These are phyloP conservation scores for Piromyces sp. DNA, from an alignment of 192 early-diverging fungal genomes.

Conservation along the genomic window DNA sequence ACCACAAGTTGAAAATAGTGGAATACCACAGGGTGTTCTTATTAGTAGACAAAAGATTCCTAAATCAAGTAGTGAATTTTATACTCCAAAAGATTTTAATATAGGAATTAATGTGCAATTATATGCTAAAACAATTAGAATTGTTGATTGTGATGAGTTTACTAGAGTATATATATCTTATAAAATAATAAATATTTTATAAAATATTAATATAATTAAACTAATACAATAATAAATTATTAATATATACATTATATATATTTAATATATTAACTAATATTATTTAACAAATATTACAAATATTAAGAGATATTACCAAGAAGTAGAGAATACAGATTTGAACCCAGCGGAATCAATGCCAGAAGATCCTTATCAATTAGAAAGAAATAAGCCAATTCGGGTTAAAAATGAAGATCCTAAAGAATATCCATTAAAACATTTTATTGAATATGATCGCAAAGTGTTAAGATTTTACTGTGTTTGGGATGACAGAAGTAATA, in stretches of 20 bases:
- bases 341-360: slow-evolving; percentile 31
- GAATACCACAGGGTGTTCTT: slow-evolving; percentile 41
- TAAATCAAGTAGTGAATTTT: slow-evolving; percentile 27
- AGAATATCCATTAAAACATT: slow-evolving; percentile 32
- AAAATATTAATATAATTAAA: background rate
- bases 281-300: too few species aligned
- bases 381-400: slow-evolving; percentile 21
- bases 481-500: slow-evolving; percentile 38
- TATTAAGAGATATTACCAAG: slow-evolving; percentile 24
- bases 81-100: slow-evolving; percentile 32
- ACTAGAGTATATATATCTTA: slow-evolving; percentile 17
- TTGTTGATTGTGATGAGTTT: slow-evolving; percentile 39
- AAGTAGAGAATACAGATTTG: slow-evolving; percentile 28
- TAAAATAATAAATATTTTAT: background rate
- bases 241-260: too few species aligned
- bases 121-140: slow-evolving; percentile 42
- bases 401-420: slow-evolving; percentile 1
- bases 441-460: slow-evolving; percentile 35
- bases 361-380: slow-evolving; percentile 24
- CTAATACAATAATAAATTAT: too few species aligned
- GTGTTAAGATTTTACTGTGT: slow-evolving; percentile 45
- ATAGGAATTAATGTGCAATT: slow-evolving; percentile 34
- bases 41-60: slow-evolving; percentile 44
- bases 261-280: too few species aligned
- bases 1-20: slow-evolving; percentile 39